Evolutionary conservation across 768 basidiomycete genomes (phyloP), one percentile per base, ranked within the genome.

Genomic region (Lactarius quietus): DNA sequence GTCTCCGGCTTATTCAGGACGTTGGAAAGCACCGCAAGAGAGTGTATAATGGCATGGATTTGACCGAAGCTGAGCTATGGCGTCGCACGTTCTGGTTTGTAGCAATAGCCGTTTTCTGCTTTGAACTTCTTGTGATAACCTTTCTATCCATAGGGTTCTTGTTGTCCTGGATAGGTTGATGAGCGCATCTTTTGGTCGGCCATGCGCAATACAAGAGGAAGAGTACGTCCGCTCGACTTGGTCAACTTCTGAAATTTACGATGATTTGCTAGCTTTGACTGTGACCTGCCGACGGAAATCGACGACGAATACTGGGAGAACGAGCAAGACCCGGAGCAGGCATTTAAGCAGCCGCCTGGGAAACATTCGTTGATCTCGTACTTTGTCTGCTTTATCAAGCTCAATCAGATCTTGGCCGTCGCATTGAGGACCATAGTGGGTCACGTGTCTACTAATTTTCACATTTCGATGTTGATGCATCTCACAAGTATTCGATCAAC

Each of bases 1-100:
- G 86, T n/a, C 74, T 93, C 36, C 85, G 90, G 3, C 77, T 87
- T 57, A 84, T 86, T 1, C 86, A 91, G 72, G 91, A 94, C 68
- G 83, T 91, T 43, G 86, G 92, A 33, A 87, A 84, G 1, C 92
- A 93, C 74, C 78, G 85, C 36, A 78, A 79, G 64, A 78, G 74
- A 65, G 75, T 79, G 20, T 76, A 81, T 33, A 77, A 75, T 59
- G 67, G 72, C 15, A 66, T 72, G 9, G 79, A 79, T 14, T 81
- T 76, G 14, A 75, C 78, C 7, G 87, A 92, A 68, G 82, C 87
- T 61, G 90, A 93, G 72, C 78, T 89, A 26, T 90, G 88, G 84
- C 90, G 89, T 72, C 82, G 87, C 28, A 84, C 82, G 9, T 87
- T 87, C 69, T 88, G 86, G 85, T 83, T 70, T 5, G 51, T 48